Base-by-base conservation (phyloP, 2,329 filamentous ascomycete species). In the Curvularia verruculosa region DNA sequence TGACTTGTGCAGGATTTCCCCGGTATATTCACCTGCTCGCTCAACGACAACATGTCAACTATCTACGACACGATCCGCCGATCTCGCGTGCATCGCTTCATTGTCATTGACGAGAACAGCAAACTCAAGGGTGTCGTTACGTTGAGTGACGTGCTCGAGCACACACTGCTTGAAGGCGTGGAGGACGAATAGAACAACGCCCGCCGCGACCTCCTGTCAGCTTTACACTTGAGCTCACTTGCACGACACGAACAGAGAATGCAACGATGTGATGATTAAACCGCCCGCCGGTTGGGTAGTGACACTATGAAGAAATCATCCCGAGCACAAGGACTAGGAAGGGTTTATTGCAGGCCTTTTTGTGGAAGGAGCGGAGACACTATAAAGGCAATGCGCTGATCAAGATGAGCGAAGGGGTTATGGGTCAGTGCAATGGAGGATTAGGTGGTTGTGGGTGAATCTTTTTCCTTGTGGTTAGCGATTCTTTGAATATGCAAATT, bases 31-130 rank as follows among this genome's bases (percentile, higher is more conserved):
- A 98, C 94, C 0, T 99, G 95, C 80, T 91, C 89, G 44, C 84
- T 95, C 61, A 89, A 96, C 60, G 95, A 99, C 77, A 88, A 93
- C 53, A 84, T 99, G 48, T 94, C 96, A 74, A 94, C 93, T 10
- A 95, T 99, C 66, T 98, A 98, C 75, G 93, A 97, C 76, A 98
- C 95, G 1, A 91, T 99, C 66, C 90, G 94, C 65, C 96, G 94
- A 79, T 96, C 93, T 44, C 86, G 96, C 59, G 94, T 99, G 26
- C 95, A 99, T 78, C 86, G 95, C 61, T 83, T 99, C 63, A 89
- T 98, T 54, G 89, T 99, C 47, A 91, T 99, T 56, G 93, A 99
- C 76, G 92, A 97, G 64, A 85, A 93, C 50, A 91, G 88, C 73
- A 87, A 88, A 66, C 85, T 99, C 53, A 90, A 89, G 75, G 95